Conservation (phyloP, 2,329 filamentous ascomycete genomes). For the Hymenoscyphus repandus region DNA sequence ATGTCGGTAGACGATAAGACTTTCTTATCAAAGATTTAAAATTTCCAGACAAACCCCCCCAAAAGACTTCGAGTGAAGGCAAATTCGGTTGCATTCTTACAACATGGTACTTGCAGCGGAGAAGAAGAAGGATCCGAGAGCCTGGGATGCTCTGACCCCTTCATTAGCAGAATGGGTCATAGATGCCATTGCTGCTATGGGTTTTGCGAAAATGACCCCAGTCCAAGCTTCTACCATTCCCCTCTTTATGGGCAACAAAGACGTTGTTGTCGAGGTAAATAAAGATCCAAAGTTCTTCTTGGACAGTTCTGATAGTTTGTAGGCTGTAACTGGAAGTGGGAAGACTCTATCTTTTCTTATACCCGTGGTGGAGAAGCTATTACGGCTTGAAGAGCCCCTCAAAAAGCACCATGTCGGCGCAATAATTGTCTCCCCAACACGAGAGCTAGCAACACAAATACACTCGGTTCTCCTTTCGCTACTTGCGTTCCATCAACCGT, state of each 20-base stretch:
- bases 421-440: conserved; percentile 87
- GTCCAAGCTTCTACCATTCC: conserved; percentile 92
- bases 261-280: conserved; percentile 77
- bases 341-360: conserved; percentile 86
- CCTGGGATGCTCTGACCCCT: conserved; percentile 66
- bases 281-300: conserved; percentile 8
- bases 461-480: conserved; percentile 73
- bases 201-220: conserved; percentile 82
- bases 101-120: conserved; percentile 22
- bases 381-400: conserved; percentile 73
- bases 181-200: conserved; percentile 77
- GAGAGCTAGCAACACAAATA: conserved; percentile 89
- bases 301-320: background rate
- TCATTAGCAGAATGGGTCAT: conserved; percentile 77
- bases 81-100: background rate
- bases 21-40: too few relatives aligned
- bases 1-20: background rate
- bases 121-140: conserved; percentile 43
- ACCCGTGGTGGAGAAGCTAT: conserved; percentile 74
- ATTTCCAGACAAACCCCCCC: too few relatives aligned
- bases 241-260: conserved; percentile 82
- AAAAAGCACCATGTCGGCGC: conserved; percentile 87
- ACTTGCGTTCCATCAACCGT: conserved; percentile 76
- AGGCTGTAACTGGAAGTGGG: conserved; percentile 84
- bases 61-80: background rate